These are phyloP conservation scores for Mortierella sp. DNA, from an alignment of 371 early-diverging fungal genomes.

Conservation along the genomic window DNA sequence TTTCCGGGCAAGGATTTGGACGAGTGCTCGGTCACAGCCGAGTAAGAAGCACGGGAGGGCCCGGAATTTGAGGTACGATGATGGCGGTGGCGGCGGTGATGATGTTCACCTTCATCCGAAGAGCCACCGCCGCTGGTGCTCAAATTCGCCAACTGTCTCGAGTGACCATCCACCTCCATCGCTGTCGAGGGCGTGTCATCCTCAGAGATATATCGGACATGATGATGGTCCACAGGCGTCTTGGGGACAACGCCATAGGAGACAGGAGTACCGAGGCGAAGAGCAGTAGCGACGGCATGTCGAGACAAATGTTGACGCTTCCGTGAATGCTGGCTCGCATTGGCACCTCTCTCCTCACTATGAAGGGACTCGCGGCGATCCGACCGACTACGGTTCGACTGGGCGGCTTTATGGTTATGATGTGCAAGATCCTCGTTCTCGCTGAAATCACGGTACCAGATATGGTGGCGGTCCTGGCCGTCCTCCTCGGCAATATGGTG, in stretches of 20 bases:
- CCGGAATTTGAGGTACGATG: neutral
- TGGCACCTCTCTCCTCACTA: neutral
- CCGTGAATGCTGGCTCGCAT: neutral
- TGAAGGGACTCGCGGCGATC: slow-evolving; percentile 7
- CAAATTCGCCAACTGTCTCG: neutral
- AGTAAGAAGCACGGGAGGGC: neutral
- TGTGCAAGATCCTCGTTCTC: slow-evolving; percentile 7
- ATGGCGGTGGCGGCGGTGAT: neutral
- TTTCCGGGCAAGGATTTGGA: neutral
- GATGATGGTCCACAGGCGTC: neutral
- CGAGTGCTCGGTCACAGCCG: neutral
- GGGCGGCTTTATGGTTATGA: neutral
- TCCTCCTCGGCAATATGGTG: slow-evolving; percentile 20
- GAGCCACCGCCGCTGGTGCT: neutral
- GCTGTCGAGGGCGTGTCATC: neutral
- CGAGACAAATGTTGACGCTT: neutral
- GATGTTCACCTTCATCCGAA: neutral
- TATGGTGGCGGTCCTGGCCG: slow-evolving; percentile 23
- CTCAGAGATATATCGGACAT: neutral
- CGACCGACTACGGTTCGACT: neutral
- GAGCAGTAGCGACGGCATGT: neutral
- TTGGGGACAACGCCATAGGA: slow-evolving; percentile 1
- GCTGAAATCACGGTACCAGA: slow-evolving; percentile 14
- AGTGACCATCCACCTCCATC: neutral
- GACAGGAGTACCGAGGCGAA: neutral